Percentiles rank a stretch among this genome's conserved stretches.
Evolutionary conservation across 345 rosid genomes (phyloP).

Genomic region (Pistacia integerrima): DNA sequence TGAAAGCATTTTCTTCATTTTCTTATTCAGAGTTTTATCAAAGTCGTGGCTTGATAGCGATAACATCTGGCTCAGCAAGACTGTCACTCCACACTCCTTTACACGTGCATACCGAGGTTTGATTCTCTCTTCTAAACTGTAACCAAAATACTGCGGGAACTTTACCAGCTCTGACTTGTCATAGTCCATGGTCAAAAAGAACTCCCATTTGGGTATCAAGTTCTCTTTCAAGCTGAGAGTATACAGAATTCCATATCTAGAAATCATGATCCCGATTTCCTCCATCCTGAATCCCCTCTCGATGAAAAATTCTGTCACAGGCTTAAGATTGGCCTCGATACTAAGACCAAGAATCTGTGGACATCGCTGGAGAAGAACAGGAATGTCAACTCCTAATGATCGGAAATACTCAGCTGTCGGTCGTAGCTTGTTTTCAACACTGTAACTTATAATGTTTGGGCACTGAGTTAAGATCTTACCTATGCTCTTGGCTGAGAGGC

Average conservation of each 20-base stretch:
- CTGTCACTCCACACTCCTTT: constrained; percentile 57
- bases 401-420: constrained; percentile 73
- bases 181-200: constrained; percentile 84
- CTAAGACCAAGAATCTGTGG: constrained; percentile 87
- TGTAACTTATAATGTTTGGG: constrained; percentile 77
- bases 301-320: constrained; percentile 72
- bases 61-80: constrained; percentile 75
- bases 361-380: constrained; percentile 63
- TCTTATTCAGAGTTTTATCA: constrained; percentile 61
- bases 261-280: constrained; percentile 71
- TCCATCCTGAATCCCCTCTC: constrained; percentile 58
- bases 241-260: constrained; percentile 76
- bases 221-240: constrained; percentile 78
- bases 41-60: constrained; percentile 59
- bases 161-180: constrained; percentile 72
- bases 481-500: constrained; percentile 60
- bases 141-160: constrained; percentile 91
- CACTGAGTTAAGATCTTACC: constrained; percentile 73
- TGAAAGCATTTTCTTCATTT: constrained; percentile 48
- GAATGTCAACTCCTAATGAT: constrained; percentile 63
- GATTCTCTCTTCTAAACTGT: constrained; percentile 79
- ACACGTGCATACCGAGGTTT: constrained; percentile 78
- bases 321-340: constrained; percentile 78
- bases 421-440: constrained; percentile 78
- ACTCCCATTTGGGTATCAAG: constrained; percentile 86